Base-by-base conservation (phyloP, 768 basidiomycete genomes). In the Tricholoma saponaceum region DNA sequence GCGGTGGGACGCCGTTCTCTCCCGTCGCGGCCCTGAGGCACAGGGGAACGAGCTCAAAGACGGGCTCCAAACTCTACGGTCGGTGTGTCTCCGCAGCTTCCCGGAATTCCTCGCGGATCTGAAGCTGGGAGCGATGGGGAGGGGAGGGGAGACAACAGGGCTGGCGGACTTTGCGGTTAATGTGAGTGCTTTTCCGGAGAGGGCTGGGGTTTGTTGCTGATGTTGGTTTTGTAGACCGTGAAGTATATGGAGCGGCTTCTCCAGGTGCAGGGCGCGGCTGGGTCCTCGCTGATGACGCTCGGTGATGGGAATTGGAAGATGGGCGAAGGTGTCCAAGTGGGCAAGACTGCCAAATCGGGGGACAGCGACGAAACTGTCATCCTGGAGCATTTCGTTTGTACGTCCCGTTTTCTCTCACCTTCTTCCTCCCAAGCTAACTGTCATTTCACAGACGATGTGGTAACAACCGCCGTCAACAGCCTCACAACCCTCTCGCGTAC, bases 261-360 rank as follows among this genome's bases (percentile, higher is more conserved):
- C 0, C 82, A 86, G 51, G 87, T 92, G 3, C 79, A 84, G 55
- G 78, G 74, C 16, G 89, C 88, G 1, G 89, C 86, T 9, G 81
- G 80, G 1, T 76, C 87, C 1, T 84, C 86, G 0, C 73, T 93
- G 35, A 67, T 83, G 39, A 81, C 84, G 2, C 79, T 94, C 0
- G 92, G 92, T 0, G 91, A 94, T 58, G 92, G 92, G 9, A 93
- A 93, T 62, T 93, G 92, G 92, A 90, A 84, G 71, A 93, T 94
- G 91, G 92, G 92, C 4, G 90, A 90, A 59, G 90, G 90, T 5
- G 78, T 89, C 20, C 78, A 80, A 62, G 83, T 87, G 5, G 82
- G 81, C 9, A 83, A 82, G 62, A 67, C 66, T 2, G 60, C 70
- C 6, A 81, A 82, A 55, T 61, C 73, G 1, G 75, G 74, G 4